Base-by-base conservation (phyloP, 2,329 filamentous ascomycete species). In the Stagonosporopsis tanaceti region DNA sequence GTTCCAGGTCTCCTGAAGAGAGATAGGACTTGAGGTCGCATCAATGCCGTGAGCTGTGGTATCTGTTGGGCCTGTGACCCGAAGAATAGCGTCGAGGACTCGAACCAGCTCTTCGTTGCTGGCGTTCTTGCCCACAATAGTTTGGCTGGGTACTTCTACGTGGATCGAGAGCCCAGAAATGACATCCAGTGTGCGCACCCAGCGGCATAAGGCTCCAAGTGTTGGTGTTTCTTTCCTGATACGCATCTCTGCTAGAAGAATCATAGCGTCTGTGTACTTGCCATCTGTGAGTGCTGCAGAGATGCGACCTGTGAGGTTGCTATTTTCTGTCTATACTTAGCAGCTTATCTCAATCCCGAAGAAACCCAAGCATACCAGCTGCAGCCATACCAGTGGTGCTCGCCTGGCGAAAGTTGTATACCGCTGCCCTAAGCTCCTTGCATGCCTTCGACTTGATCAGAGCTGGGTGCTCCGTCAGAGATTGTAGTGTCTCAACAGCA, bases 171-270 rank as follows among this genome's bases (percentile, higher is more conserved):
- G 76, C 1, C 87, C 87, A 62, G 85, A 89, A 47, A 90, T 85
- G 24, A 90, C 85, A 65, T 91, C 88, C 25, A 91, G 77, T 67
- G 90, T 88, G 55, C 89, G 83, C 4, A 91, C 88, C 89, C 89
- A 91, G 54, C 89, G 85, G 71, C 88, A 90, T 7, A 91, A 75
- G 1, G 88, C 87, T 20, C 89, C 89, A 0, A 91, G 76, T 63
- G 89, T 89, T 0, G 88, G 88, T 17, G 84, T 82, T 60, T 90
- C 82, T 3, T 80, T 78, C n/a, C 88, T 79, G 17, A 91, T 86
- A 28, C 84, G 81, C 88, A 91, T 91, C 76, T 91, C 88, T 0
- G 88, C 84, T 1, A 91, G 81, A 14, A 90, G 70, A 15, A 91
- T 82, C 48, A 82, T 82, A 5, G 88, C 87, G n/a, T 90, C 88